Evolutionary conservation across 441 rosid genomes (phyloP).

Genomic region (Jatropha podagrica): DNA sequence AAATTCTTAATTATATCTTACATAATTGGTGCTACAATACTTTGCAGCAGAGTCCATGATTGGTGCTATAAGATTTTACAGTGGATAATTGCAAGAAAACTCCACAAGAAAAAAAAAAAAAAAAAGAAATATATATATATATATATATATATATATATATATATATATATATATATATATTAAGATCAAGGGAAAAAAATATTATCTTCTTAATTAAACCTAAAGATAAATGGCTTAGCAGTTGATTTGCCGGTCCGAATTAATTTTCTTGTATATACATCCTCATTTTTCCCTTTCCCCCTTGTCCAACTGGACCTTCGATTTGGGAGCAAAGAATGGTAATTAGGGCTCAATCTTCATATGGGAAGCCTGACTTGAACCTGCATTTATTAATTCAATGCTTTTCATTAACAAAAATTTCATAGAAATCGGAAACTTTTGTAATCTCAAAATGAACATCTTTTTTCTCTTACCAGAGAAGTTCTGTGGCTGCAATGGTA

Average conservation of each 20-base stretch:
- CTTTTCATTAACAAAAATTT: conserved; percentile 15
- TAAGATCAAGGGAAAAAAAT: conserved; percentile 9
- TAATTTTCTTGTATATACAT: conserved; percentile 56
- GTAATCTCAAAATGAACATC: background rate
- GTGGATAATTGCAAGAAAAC: conserved; percentile 33
- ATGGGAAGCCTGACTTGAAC: conserved; percentile 43
- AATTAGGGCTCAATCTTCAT: conserved; percentile 64
- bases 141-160: too few species aligned
- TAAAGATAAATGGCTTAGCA: conserved; percentile 27
- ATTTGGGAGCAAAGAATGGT: conserved; percentile 30
- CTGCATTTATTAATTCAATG: conserved; percentile 41
- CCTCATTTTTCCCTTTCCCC: conserved; percentile 16
- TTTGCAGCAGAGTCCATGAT: conserved; percentile 34
- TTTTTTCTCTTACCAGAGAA: conserved; percentile 33
- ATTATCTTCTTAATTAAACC: conserved; percentile 28
- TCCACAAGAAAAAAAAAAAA: conserved; percentile 25
- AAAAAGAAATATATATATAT: too few species aligned
- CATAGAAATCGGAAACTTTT: too few species aligned
- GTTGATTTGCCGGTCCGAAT: conserved; percentile 32
- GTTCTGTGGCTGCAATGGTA: conserved; percentile 27
- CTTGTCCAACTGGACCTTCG: conserved; percentile 30
- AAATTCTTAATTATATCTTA: conserved; percentile 30
- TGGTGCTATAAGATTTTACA: conserved; percentile 35
- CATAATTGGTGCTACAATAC: conserved; percentile 35
- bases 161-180: too few species aligned